phyloP scores from a whole-genome alignment of 139 green algal genomes.

The Chlorella ohadii region DNA sequence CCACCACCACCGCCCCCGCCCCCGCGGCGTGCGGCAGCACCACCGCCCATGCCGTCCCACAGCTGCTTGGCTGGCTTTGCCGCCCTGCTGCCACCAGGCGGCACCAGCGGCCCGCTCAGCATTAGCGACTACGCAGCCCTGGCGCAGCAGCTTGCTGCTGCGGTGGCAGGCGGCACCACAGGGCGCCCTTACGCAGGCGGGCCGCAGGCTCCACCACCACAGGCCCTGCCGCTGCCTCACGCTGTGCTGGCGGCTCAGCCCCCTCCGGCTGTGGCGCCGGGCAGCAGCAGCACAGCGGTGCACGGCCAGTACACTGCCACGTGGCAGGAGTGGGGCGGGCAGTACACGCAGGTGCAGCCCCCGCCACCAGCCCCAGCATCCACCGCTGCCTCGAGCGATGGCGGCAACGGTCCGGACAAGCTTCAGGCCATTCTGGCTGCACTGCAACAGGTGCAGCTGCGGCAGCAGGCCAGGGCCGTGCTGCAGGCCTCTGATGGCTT shows the following conservation, averaged over 20 bases:
- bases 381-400: too few species aligned
- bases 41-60: not conserved
- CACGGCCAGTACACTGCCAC: too few species aligned
- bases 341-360: too few species aligned
- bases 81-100: not conserved
- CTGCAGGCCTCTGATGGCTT: not conserved
- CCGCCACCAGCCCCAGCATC: too few species aligned
- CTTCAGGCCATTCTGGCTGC: not conserved
- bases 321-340: too few species aligned
- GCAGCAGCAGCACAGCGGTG: not conserved
- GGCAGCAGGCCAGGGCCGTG: not conserved
- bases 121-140: not conserved
- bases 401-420: not conserved
- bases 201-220: not conserved
- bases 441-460: conserved; percentile 1
- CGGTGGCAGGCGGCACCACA: not conserved
- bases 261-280: not conserved
- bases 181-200: not conserved
- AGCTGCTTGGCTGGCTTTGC: not conserved
- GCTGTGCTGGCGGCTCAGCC: not conserved
- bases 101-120: not conserved
- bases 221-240: not conserved
- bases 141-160: conserved; percentile 10
- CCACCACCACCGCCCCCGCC: not conserved
- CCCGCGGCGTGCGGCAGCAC: not conserved